Evolutionary conservation across 1,284 basidiomycete genomes (phyloP), one percentile per base, ranked within the genome.

Genomic region (Ustilago bromivora): DNA sequence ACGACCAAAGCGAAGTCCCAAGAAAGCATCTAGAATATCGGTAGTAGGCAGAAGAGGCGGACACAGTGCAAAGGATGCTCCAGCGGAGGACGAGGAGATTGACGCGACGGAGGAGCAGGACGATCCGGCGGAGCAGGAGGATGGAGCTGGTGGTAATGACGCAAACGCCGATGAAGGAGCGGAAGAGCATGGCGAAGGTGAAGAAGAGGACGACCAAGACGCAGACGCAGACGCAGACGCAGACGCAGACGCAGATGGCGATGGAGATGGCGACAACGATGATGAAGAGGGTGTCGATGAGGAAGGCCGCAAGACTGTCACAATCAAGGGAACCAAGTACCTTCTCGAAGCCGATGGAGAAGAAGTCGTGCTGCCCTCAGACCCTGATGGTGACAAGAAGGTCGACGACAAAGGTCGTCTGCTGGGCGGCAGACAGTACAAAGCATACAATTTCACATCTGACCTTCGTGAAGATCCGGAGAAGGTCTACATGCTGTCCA

Each of bases 401-500:
- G 92, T 99, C 40, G 95, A 98, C 84, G 88, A 88, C 61, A 89
- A 92, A 71, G 96, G 96, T 6, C 91, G 92, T 75, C 86, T 99
- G 32, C 90, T 93, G 3, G 96, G 92, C 61, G 95, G 95, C 51
- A 91, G 96, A 57, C 89, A 90, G 69, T 98, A 94, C 89, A 97
- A 96, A 87, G 91, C 94, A 1, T 89, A 91, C 57, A 96, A 95
- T 1, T 98, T 98, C 84, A 88, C 90, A 15, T 91, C 95, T 1
- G 92, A 94, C 0, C 90, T 90, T 58, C 91, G 96, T 64, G 90
- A 83, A 0, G 88, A 98, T 84, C 92, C 94, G 6, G 90, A 94
- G 57, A 90, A 93, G 58, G 89, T 92, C 72, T 99, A 98, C 88
- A 94, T 97, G 90, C 92, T 99, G 52, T 94, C 96, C 12, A 98